A percentile compares a stretch with the other conserved stretches of the same genome.
These are phyloP conservation scores for Podospora appendiculata DNA, from an alignment of 495 filamentous ascomycete genomes.

Conservation along the genomic window DNA sequence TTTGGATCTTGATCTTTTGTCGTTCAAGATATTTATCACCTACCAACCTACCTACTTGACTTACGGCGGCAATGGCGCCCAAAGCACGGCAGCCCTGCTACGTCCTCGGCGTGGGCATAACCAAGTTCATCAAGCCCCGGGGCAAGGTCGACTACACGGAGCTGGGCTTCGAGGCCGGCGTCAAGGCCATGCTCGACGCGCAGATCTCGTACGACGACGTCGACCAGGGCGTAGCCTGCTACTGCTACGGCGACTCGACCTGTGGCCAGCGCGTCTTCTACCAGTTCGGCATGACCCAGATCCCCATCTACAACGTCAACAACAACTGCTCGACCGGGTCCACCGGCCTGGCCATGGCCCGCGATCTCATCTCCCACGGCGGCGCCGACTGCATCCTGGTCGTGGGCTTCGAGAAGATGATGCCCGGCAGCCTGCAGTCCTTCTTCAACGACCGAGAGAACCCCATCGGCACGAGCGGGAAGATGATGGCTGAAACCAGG, in stretches of 20 bases:
- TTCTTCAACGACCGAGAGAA: conserved; percentile 74
- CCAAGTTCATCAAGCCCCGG: conserved; percentile 96
- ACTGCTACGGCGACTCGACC: conserved; percentile 92
- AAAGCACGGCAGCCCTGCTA: conserved; percentile 49
- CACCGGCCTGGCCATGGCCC: conserved; percentile 78
- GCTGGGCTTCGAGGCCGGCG: conserved; percentile 87
- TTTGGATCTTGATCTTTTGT: no score
- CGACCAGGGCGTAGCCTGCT: conserved; percentile 93
- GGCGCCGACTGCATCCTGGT: conserved; percentile 81
- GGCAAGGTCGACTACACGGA: conserved; percentile 86
- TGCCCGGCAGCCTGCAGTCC: conserved; percentile 70
- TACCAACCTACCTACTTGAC: no score
- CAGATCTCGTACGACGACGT: conserved; percentile 96
- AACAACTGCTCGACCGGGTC: conserved; percentile 96
- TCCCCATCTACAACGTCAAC: conserved; percentile 95
- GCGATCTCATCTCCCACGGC: conserved; percentile 71
- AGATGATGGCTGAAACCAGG: conserved; percentile 76
- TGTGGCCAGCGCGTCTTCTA: conserved; percentile 97
- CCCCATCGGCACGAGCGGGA: conserved; percentile 60
- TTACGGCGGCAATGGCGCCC: conserved; percentile 27
- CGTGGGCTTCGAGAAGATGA: conserved; percentile 98
- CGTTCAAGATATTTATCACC: no score
- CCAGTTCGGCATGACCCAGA: conserved; percentile 94
- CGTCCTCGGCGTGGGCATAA: conserved; percentile 96
- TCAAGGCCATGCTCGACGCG: conserved; percentile 94